Percentiles rank a stretch among this genome's conserved stretches.
phyloP scores from a whole-genome alignment of 371 early-diverging fungal genomes.

The Rhizopus stolonifer region DNA sequence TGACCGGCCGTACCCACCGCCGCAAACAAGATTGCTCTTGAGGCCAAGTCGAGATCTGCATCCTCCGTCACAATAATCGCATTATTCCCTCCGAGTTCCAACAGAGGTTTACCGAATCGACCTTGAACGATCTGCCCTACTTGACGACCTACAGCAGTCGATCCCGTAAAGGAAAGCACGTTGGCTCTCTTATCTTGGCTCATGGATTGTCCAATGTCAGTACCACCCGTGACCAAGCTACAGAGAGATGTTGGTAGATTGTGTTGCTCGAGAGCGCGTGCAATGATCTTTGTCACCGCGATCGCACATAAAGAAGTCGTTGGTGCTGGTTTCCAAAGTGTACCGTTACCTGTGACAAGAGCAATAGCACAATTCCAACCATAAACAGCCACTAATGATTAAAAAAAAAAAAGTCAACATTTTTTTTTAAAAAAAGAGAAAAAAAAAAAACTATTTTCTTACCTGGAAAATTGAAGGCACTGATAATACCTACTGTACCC shows the following conservation, averaged over 20 bases:
- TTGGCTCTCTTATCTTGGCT: constrained; percentile 71
- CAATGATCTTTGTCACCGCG: constrained; percentile 89
- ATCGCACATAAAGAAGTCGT: constrained; percentile 85
- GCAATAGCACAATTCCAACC: constrained; percentile 95
- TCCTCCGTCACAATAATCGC: constrained; percentile 92
- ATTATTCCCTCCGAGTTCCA: constrained; percentile 97
- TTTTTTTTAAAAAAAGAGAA: constrained; percentile 1
- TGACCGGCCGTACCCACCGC: constrained; percentile 98
- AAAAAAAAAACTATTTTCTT: not conserved
- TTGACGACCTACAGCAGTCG: constrained; percentile 76
- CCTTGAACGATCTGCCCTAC: constrained; percentile 81
- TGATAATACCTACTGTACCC: constrained; percentile 92
- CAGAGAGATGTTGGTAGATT: constrained; percentile 85
- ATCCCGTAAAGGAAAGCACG: constrained; percentile 90
- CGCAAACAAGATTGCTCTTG: constrained; percentile 90
- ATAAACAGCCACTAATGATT: constrained; percentile 60
- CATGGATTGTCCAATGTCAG: constrained; percentile 84
- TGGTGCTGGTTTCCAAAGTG: constrained; percentile 94
- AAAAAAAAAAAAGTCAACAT: no score
- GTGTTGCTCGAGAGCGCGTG: constrained; percentile 82
- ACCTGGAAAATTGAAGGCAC: constrained; percentile 89
- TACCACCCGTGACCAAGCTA: constrained; percentile 88
- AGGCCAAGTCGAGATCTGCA: constrained; percentile 91
- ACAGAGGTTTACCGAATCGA: constrained; percentile 84
- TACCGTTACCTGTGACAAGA: constrained; percentile 91